Percentiles rank a stretch among this genome's conserved stretches.
Conservation (phyloP, 2,329 filamentous ascomycete genomes). For the Xylaria sp. region DNA sequence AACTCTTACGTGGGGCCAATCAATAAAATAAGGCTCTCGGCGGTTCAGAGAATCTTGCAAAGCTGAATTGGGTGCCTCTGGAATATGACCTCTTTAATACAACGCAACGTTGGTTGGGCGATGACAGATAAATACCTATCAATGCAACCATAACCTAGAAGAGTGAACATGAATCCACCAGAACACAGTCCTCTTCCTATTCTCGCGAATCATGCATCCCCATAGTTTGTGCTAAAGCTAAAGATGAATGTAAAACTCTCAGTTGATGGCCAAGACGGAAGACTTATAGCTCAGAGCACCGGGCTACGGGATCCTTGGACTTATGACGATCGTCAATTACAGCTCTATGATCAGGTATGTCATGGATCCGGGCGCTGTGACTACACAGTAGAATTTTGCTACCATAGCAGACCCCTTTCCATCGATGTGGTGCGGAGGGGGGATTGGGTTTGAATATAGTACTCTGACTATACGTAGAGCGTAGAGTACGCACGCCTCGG, state of each 20-base stretch:
- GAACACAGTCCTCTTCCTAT: slow-evolving; percentile 7
- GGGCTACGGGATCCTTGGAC: slow-evolving; percentile 12
- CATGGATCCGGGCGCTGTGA: not conserved
- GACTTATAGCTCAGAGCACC: slow-evolving; percentile 18
- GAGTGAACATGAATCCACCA: slow-evolving; percentile 9
- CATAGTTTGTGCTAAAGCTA: slow-evolving; percentile 7
- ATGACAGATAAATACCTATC: slow-evolving; percentile 9
- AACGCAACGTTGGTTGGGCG: not conserved
- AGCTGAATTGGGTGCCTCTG: slow-evolving; percentile 9
- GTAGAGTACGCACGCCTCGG: no score
- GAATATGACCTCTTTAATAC: not conserved
- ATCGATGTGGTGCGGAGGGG: no score
- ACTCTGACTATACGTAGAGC: no score
- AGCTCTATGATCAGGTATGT: slow-evolving; percentile 22
- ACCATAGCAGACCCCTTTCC: not conserved
- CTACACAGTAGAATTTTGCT: not conserved
- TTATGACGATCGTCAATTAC: slow-evolving; percentile 10
- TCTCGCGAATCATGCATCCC: slow-evolving; percentile 8
- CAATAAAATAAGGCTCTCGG: slow-evolving; percentile 14
- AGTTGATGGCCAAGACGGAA: slow-evolving; percentile 24
- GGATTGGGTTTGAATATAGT: no score
- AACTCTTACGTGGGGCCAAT: slow-evolving; percentile 11
- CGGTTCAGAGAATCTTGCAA: slow-evolving; percentile 2
- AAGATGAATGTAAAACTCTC: slow-evolving; percentile 29
- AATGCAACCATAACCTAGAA: not conserved